Evolutionary conservation across 106 monocot genomes (phyloP), one percentile per base, ranked within the genome.

Genomic region (Dioscorea zingiberensis): DNA sequence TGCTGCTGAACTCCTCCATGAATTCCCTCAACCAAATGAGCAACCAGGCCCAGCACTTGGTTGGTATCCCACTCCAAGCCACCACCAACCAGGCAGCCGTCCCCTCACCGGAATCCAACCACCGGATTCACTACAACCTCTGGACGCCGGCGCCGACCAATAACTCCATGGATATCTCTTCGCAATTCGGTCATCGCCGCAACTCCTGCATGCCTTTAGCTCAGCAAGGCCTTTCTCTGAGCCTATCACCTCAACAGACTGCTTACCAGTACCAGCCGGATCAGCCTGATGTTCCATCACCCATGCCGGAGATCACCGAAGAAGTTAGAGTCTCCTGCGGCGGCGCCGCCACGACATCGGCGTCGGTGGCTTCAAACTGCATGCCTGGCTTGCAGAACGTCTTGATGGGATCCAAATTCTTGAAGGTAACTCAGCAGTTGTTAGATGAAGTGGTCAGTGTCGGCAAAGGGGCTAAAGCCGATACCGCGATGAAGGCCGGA

Each of bases 381-480:
- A 25, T 47, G 18, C 14, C 62, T 0, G 65, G 67, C 26, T 18
- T 75, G 69, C 93, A 85, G 57, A 73, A 87, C 48, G 71, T 84
- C 32, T 54, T 97, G 64, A 65, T 80, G 78, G 85, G 86, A 3
- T 97, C 92, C 1, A 97, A 92, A 80, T 97, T 81, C 72, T 64
- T 97, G 81, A 92, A 86, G 86, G 85, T 69, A 9, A 71, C 97
- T 4, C 97, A 92, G 68, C 76, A 84, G 66, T 65, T 97, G 73
- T 79, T 97, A 0, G 97, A 92, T 15, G 97, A 97, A 46, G 84
- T 97, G 14, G 97, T 86, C 2, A 86, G 55, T 48, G 92, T 92
- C 30, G 81, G 81, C 12, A 88, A 73, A 21, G 88, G 66, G 14
- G 13, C 47, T 21, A 78, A 72, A 53, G 10, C 6, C 4, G 38